phyloP scores from a whole-genome alignment of 306 rosid genomes.

The Dryas octopetala region DNA sequence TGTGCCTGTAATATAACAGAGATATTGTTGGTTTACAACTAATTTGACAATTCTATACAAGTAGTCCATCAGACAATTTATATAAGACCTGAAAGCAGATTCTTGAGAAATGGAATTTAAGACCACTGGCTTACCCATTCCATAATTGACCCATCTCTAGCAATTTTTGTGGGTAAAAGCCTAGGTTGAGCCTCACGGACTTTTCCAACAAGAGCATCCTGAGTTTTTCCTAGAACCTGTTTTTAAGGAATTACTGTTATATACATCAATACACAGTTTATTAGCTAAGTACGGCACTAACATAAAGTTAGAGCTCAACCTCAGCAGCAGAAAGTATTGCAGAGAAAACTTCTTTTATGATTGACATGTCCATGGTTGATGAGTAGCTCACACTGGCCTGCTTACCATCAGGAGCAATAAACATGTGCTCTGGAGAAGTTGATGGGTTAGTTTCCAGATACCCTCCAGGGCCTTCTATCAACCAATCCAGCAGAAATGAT shows the following conservation, averaged over 20 bases:
- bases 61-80: slow-evolving; percentile 10
- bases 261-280: slow-evolving; percentile 10
- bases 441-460: slow-evolving; percentile 92
- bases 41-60: slow-evolving; percentile 4
- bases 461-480: slow-evolving; percentile 78
- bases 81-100: slow-evolving; percentile 14
- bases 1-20: slow-evolving; percentile 53
- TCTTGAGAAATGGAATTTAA: background rate
- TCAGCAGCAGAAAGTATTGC: slow-evolving; percentile 72
- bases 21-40: slow-evolving; percentile 17
- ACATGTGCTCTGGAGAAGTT: slow-evolving; percentile 98
- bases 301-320: slow-evolving; percentile 47
- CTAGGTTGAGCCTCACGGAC: slow-evolving; percentile 56
- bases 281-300: slow-evolving; percentile 8
- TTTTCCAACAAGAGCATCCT: slow-evolving; percentile 56
- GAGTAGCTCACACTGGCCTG: slow-evolving; percentile 97
- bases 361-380: slow-evolving; percentile 90
- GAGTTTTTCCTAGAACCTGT: slow-evolving; percentile 73
- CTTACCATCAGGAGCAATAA: slow-evolving; percentile 74
- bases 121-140: slow-evolving; percentile 73
- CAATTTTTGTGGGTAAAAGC: slow-evolving; percentile 68
- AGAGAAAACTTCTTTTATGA: slow-evolving; percentile 82
- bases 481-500: slow-evolving; percentile 95
- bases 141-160: slow-evolving; percentile 88
- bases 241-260: slow-evolving; percentile 19